Base-by-base conservation (phyloP, 208 protist genomes). In the Leishmania aethiopica region DNA sequence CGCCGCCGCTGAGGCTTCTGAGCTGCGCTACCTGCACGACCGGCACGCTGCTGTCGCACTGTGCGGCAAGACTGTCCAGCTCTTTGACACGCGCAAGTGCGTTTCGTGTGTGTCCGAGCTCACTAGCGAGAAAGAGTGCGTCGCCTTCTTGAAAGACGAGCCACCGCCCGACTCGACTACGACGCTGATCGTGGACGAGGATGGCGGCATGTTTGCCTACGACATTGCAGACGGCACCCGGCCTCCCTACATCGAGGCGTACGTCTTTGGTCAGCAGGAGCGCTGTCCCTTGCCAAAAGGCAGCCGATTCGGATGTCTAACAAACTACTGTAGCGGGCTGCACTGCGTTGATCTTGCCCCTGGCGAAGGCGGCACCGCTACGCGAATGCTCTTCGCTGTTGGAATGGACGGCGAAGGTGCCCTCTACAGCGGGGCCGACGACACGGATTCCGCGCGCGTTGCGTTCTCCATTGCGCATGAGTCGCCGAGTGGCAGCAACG, bases 361-460 rank as follows among this genome's bases (percentile, higher is more conserved):
- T 17, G 37, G 62, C 25, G 64, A 87, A 45, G 17, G 15, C 42
- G n/a, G 45, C 57, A 6, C 17, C 47, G 49, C 40, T 28, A 51
- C 57, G 28, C 77, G 71, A 19, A n/a, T 79, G 47, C 78, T 95
- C 47, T 85, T 93, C 37, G 80, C 88, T 19, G 62, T 96, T 11
- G 93, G 89, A n/a, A 96, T 96, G 91, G 89, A 93, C 75, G 89
- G 89, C 17, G 67, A 60, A 13, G 93, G 89, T 10, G 86, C 83
- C 1, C 71, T 96, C 17, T 93, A 92, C 77, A 78, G 37, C 64
- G 28, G 74, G 15, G 81, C 88, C 5, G 64, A 80, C 47, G 40
- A 17, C 4, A 62, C 80, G 1, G 37, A 53, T 19, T 88, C 87
- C 53, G 53, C 70, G 35, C 51, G 92, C 13, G 66, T 75, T 7